These are phyloP conservation scores for Colletotrichum navitas DNA, from an alignment of 2,329 filamentous ascomycete species.

Conservation along the genomic window DNA sequence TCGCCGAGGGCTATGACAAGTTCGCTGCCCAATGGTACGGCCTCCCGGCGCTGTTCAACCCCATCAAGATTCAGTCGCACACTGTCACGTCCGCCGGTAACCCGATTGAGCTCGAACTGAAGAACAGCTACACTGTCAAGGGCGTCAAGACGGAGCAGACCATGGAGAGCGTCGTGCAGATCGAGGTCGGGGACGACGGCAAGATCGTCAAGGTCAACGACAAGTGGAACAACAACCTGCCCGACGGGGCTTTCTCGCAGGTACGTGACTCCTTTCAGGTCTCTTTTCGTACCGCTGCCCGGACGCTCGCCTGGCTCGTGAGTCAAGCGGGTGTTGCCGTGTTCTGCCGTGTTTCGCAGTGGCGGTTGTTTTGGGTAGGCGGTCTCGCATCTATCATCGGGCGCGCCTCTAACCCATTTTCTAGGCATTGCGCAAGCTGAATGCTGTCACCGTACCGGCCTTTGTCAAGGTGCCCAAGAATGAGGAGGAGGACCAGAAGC, in stretches of 20 bases:
- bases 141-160: slow-evolving; percentile 50
- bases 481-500: slow-evolving; percentile 52
- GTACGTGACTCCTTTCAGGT: slow-evolving; percentile 46
- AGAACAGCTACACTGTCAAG: slow-evolving; percentile 54
- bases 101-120: slow-evolving; percentile 67
- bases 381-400: neutral
- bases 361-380: slow-evolving; percentile 43
- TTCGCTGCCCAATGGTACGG: slow-evolving; percentile 68
- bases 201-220: slow-evolving; percentile 54
- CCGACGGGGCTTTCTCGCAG: slow-evolving; percentile 51
- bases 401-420: slow-evolving; percentile 11
- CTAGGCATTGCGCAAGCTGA: slow-evolving; percentile 53
- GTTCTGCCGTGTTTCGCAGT: slow-evolving; percentile 44
- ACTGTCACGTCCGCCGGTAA: slow-evolving; percentile 67
- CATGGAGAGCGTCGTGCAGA: slow-evolving; percentile 50
- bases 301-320: neutral
- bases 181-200: slow-evolving; percentile 50
- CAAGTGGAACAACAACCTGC: slow-evolving; percentile 53
- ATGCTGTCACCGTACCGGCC: slow-evolving; percentile 51
- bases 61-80: slow-evolving; percentile 68
- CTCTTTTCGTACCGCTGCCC: neutral
- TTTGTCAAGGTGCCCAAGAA: slow-evolving; percentile 52
- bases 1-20: slow-evolving; percentile 67
- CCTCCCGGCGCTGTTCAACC: slow-evolving; percentile 67
- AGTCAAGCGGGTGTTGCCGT: slow-evolving; percentile 20